A percentile compares a stretch with the other conserved stretches of the same genome.
These are phyloP conservation scores for Mycena galericulata DNA, from an alignment of 768 basidiomycete species.

Conservation along the genomic window DNA sequence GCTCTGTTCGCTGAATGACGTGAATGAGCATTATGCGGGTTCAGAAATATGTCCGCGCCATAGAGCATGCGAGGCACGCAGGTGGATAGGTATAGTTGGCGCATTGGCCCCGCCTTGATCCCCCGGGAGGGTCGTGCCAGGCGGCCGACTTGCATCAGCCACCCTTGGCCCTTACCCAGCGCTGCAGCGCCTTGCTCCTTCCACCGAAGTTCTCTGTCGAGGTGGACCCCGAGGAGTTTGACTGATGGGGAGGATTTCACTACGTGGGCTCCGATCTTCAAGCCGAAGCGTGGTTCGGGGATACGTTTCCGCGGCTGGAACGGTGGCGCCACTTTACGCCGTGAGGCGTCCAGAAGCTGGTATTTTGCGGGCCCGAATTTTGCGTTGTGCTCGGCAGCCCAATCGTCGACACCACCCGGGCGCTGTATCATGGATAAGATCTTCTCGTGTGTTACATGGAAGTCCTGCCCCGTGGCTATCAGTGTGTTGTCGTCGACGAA, in stretches of 20 bases:
- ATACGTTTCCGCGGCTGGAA: neutral
- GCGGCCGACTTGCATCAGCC: no score
- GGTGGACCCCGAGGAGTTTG: no score
- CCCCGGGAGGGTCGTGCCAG: no score
- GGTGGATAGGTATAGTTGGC: neutral
- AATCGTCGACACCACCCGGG: no score
- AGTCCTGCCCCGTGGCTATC: neutral
- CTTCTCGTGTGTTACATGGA: neutral
- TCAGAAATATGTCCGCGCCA: no score
- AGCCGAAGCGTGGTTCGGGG: neutral
- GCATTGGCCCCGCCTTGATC: neutral
- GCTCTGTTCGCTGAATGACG: no score
- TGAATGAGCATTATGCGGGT: no score
- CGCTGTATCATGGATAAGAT: neutral
- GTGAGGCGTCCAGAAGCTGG: neutral
- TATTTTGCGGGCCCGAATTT: neutral
- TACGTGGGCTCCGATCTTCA: neutral
- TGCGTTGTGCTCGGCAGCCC: neutral
- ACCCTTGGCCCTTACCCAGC: no score
- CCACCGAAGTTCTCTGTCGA: no score
- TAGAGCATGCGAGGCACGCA: neutral
- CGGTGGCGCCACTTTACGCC: neutral
- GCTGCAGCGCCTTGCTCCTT: no score
- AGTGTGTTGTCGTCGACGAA: neutral
- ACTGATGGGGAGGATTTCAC: neutral